These are phyloP conservation scores for Cercospora beticola DNA, from an alignment of 2,329 filamentous ascomycete genomes.

Conservation along the genomic window DNA sequence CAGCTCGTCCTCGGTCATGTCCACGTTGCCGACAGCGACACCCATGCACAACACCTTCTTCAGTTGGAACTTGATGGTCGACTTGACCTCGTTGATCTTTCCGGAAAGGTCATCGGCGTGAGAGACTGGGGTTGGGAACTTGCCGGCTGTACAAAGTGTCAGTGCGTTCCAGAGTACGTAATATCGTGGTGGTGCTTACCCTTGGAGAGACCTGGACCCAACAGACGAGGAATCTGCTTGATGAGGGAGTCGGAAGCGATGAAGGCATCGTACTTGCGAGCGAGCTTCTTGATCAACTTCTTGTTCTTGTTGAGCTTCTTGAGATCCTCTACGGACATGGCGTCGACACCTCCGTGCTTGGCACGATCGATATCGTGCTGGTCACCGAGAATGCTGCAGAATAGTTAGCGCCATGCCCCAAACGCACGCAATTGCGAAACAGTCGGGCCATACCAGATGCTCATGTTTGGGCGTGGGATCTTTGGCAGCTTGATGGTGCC, in stretches of 20 bases:
- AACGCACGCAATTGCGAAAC: background rate
- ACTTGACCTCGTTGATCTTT: constrained; percentile 99
- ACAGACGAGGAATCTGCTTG: constrained; percentile 99
- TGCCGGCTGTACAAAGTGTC: constrained; percentile 68
- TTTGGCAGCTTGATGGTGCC: constrained; percentile 95
- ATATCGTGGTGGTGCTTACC: constrained; percentile 53
- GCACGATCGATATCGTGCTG: constrained; percentile 99
- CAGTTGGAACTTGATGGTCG: constrained; percentile 99
- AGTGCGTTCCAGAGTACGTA: constrained; percentile 21
- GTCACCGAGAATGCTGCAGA: constrained; percentile 73
- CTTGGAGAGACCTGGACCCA: constrained; percentile 98
- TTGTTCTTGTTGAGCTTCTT: constrained; percentile 99
- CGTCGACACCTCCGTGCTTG: constrained; percentile 97
- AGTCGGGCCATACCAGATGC: constrained; percentile 63
- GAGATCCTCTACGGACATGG: constrained; percentile 97
- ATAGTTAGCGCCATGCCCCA: constrained; percentile 31
- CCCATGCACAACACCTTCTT: constrained; percentile 99
- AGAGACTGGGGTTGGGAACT: constrained; percentile 98
- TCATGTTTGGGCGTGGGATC: constrained; percentile 88
- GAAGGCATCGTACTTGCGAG: constrained; percentile 99
- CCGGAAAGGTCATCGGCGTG: constrained; percentile 88
- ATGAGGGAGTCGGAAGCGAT: constrained; percentile 94
- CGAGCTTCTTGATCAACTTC: constrained; percentile 99
- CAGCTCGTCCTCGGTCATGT: constrained; percentile 93
- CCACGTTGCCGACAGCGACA: constrained; percentile 98